These are phyloP conservation scores for Solanum etuberosum DNA, from an alignment of 257 asterid genomes.

Conservation along the genomic window DNA sequence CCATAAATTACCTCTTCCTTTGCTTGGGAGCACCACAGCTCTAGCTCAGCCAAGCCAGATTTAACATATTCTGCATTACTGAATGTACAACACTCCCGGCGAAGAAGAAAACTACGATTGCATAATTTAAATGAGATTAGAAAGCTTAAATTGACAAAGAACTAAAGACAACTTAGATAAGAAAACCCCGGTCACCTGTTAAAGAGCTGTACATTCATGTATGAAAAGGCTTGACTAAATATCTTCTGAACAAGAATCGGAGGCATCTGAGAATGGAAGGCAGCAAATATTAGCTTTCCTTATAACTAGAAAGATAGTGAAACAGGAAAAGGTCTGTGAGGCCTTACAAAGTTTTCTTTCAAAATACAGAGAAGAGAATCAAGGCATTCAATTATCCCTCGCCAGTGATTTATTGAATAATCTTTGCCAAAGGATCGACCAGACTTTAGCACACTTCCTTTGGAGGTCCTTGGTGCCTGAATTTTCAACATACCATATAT, in stretches of 20 bases:
- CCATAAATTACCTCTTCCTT: slow-evolving; percentile 63
- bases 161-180: not conserved
- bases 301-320: not conserved
- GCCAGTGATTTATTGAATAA: slow-evolving; percentile 68
- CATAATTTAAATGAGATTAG: not conserved
- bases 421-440: slow-evolving; percentile 85
- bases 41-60: slow-evolving; percentile 90
- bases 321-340: not conserved
- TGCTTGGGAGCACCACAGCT: slow-evolving; percentile 93
- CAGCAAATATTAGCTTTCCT: not conserved
- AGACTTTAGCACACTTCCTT: slow-evolving; percentile 74
- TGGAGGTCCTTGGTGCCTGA: slow-evolving; percentile 88
- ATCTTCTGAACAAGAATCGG: slow-evolving; percentile 86
- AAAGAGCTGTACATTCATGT: slow-evolving; percentile 73
- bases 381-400: slow-evolving; percentile 76
- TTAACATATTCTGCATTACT: slow-evolving; percentile 94
- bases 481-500: not conserved
- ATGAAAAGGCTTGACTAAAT: slow-evolving; percentile 69
- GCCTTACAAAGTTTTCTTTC: slow-evolving; percentile 81
- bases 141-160: not conserved
- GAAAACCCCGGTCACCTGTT: slow-evolving; percentile 45
- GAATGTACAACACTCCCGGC: slow-evolving; percentile 91
- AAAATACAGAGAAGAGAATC: slow-evolving; percentile 61
- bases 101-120: slow-evolving; percentile 31
- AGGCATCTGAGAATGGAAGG: slow-evolving; percentile 51